Evolutionary conservation across 352 stramenopile genomes (phyloP).

Genomic region (Vaucheria bursata): DNA sequence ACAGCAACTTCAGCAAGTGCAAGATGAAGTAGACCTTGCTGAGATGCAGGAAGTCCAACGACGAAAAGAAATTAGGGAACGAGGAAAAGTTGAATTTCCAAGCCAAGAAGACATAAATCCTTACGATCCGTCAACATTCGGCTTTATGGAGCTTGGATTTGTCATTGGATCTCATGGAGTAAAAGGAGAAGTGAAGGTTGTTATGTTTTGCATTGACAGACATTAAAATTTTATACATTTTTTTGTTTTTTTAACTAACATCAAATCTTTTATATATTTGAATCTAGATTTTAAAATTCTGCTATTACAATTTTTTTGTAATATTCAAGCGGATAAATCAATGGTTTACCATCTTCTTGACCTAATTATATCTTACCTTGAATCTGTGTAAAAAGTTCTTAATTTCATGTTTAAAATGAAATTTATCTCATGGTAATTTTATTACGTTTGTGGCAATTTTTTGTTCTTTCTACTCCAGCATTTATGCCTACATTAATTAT

Average conservation of each 20-base stretch:
- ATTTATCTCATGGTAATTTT: no score
- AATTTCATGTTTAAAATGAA: no score
- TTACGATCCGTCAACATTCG: conserved; percentile 47
- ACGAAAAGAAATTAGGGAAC: conserved; percentile 8
- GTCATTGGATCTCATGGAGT: conserved; percentile 6
- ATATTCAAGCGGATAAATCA: no score
- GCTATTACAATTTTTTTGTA: no score
- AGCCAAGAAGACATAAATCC: conserved; percentile 46
- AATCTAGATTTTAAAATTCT: no score
- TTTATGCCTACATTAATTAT: no score
- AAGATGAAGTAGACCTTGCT: neutral
- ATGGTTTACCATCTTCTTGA: no score
- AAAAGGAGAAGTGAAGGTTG: conserved; percentile 3
- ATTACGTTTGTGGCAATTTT: no score
- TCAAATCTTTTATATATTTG: no score
- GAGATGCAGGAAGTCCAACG: conserved; percentile 9
- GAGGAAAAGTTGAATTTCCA: conserved; percentile 32
- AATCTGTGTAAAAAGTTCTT: no score
- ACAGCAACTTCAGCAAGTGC: conserved; percentile 21
- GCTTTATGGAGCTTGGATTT: conserved; percentile 41
- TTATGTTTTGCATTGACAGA: neutral
- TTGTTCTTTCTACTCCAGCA: no score
- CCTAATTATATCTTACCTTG: no score
- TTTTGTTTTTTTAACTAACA: neutral
- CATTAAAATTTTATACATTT: neutral